Base-by-base conservation (phyloP, 1,284 basidiomycete species). In the Golubevia sp. region DNA sequence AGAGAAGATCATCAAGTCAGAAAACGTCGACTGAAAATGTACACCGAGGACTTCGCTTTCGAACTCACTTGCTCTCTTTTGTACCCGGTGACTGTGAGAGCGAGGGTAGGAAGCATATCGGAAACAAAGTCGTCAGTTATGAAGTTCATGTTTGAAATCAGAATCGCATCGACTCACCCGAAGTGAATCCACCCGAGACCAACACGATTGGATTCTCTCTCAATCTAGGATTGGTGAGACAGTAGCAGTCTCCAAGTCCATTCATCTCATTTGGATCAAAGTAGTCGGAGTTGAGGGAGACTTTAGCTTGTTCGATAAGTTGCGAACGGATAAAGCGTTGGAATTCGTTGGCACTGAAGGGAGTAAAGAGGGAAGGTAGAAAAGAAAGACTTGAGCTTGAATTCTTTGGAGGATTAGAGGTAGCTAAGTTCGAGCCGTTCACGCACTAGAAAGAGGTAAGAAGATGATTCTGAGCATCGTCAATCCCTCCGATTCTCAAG, bases 161-260 rank as follows among this genome's bases (percentile, higher is more conserved):
- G n/a, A n/a, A n/a, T n/a, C n/a, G n/a, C n/a, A n/a, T n/a, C n/a
- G 30, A 34, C 30, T 34, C 30, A 5, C 11, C 11, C 30, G 11
- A 34, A 34, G 30, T 21, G 56, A 71, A 71, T 3, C 62, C 59
- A 15, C 26, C 24, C 30, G 59, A 62, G 26, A 61, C 62, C 20
- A 64, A 55, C 15, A 71, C 68, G 63, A 71, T 68, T 21, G 68
- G 68, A 48, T 69, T 60, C n/a, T 69, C 68, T 4, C 27, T 49
- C 24, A 59, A 56, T 21, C 63, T 18, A 6, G 63, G 59, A 57
- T 71, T 67, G 21, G 67, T 63, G 7, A 71, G 26, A 26, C 63
- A 68, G 50, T 61, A 70, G 27, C 66, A 67, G n/a, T 67, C 66
- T 21, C 64, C 64, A 3, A 68, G 56, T 2, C 66, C 66, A 3